Conservation (phyloP, 257 asterid species). For the Striga asiatica region DNA sequence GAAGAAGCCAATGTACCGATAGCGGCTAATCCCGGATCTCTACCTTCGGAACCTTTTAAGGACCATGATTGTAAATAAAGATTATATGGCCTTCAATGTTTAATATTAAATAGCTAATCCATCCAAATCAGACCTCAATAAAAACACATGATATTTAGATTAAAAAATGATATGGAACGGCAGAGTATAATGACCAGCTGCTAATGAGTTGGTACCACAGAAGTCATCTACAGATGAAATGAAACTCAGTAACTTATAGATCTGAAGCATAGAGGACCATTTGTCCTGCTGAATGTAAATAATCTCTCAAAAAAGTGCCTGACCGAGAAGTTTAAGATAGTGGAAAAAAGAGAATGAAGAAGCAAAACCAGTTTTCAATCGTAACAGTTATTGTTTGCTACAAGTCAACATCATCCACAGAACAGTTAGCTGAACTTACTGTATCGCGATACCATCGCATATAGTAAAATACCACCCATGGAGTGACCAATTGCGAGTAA, state of each 20-base stretch:
- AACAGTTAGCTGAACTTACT: conserved; percentile 38
- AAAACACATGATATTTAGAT: background rate
- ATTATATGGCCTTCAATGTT: conserved; percentile 1
- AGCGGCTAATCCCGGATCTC: conserved; percentile 76
- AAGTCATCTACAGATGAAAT: conserved; percentile 2
- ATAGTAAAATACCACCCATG: conserved; percentile 94
- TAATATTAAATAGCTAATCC: background rate
- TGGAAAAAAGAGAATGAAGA: background rate
- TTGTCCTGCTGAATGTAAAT: conserved; percentile 1
- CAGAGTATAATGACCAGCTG: background rate
- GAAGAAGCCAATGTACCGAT: conserved; percentile 88
- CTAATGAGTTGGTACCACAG: background rate
- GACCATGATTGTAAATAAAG: background rate
- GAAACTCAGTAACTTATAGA: background rate
- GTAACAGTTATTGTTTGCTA: too few species aligned
- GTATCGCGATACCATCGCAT: conserved; percentile 75
- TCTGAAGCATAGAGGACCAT: background rate
- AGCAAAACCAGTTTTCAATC: background rate
- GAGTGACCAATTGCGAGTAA: conserved; percentile 93
- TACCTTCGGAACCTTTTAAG: conserved; percentile 53
- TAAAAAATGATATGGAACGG: background rate
- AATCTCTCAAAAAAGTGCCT: background rate
- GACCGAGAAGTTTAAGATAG: too few species aligned
- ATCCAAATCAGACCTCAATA: background rate
- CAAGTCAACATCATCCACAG: conserved; percentile 2